Evolutionary conservation across 345 rosid species (phyloP), one percentile per base, ranked within the genome.

Genomic region (Crucihimalaya himalaica): DNA sequence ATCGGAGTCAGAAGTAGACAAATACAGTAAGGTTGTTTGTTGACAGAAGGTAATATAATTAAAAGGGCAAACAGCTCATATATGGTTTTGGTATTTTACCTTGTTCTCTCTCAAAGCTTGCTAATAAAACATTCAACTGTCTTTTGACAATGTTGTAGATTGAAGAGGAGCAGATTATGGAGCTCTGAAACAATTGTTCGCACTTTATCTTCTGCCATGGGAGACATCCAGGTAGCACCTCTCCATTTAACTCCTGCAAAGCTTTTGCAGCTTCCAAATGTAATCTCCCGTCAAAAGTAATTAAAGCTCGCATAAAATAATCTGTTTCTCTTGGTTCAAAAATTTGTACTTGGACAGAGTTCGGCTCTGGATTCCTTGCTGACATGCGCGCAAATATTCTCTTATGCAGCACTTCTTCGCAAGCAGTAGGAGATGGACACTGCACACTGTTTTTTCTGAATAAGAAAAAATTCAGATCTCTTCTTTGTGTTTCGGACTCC

Each of bases 211-310:
- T 91, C 78, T 93, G 98, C 98, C 98, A 91, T 4, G 91, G 73
- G 43, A 79, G 75, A 72, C 82, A 84, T 50, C 91, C 92, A 77
- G 88, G 84, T 69, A 89, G 72, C 19, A 82, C 89, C 71, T 83
- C 83, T 53, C 96, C 93, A 62, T 87, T 84, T 48, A 93, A 75
- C 73, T 88, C 93, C 79, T 93, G 85, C 87, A 91, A 75, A 68
- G 98, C 98, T 83, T 82, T 88, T 43, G 98, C 96, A 31, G 96
- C 98, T 86, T 94, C 97, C 85, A 94, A 79, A 83, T 91, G 97
- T 48, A 86, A 79, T 73, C 88, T 86, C 61, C 96, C 91, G 75
- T 89, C 97, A 46, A 94, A 94, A 56, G 73, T 87, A 68, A 94
- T 83, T 47, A 66, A 32, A 10, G 96, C 96, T 83, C 62, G 82